Evolutionary conservation across 306 rosid species (phyloP), one percentile per base, ranked within the genome.

Genomic region (Trifolium pratense): DNA sequence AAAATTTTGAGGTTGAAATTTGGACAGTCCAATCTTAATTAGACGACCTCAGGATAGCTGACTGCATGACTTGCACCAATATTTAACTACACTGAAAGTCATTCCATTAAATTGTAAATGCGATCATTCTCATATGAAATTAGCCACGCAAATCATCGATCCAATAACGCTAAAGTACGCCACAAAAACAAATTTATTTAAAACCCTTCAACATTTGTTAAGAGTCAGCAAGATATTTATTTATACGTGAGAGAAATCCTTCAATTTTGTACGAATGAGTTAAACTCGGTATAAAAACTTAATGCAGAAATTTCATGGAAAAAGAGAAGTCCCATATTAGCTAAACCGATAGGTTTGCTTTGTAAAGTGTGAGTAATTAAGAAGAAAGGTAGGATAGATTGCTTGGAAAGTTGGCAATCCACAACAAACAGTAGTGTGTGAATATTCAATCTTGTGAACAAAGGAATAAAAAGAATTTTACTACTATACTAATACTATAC

Each of bases 371-470:
- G 9, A 31, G 21, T 36, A 23, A 65, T 12, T 7, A 36, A 39
- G 68, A 36, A 73, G 18, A 60, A 60, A 60, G 58, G 61, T 8
- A 13, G 3, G 12, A 23, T 36, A 36, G 26, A 39, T 75, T 37
- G 46, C 75, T 45, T 76, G 40, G 70, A 6, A 36, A 68, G 3
- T 59, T 46, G 7, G 74, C 75, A 76, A 63, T 6, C 39, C 5
- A 68, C 75, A 76, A 63, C 37, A 32, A 2, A 14, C 53, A 34
- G 4, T 20, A 29, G 17, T 15, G 77, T 20, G 69, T 72, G 26
- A 52, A 52, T 56, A 74, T 51, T 73, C 17, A 73, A 63, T 37
- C 73, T 59, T 77, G 20, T n/a, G 58, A 82, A 10, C 25, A 34
- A 64, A 53, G 80, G 57, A 73, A 53, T 26, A 15, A 36, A 74